Percentiles rank a stretch among this genome's conserved stretches.
phyloP scores from a whole-genome alignment of 2,329 filamentous ascomycete species.

The Pestalotiopsis sp. region DNA sequence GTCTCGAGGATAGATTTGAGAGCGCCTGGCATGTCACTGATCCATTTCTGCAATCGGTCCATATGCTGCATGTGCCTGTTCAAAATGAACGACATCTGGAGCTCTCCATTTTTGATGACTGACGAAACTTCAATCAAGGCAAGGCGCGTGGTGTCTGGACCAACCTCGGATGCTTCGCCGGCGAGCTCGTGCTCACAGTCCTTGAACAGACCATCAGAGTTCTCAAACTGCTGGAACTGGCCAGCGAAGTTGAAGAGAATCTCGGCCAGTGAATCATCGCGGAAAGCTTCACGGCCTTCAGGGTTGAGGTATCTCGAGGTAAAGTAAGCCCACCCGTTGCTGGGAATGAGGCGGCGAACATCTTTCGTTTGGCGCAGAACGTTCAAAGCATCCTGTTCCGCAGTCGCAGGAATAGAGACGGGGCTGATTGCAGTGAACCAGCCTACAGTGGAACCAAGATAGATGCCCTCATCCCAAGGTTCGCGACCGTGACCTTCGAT shows the following conservation, averaged over 20 bases:
- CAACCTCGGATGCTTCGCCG: conserved; percentile 9
- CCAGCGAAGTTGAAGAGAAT: conserved; percentile 20
- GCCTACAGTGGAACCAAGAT: conserved; percentile 16
- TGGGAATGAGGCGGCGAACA: conserved; percentile 30
- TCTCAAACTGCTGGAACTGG: conserved; percentile 18
- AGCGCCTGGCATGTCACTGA: neutral
- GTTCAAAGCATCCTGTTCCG: neutral
- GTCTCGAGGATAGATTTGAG: neutral
- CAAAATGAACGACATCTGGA: conserved; percentile 13
- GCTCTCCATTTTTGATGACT: conserved; percentile 11
- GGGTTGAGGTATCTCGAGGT: conserved; percentile 31
- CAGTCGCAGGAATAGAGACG: neutral
- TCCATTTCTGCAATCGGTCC: conserved; percentile 8
- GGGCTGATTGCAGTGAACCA: conserved; percentile 12
- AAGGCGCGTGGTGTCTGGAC: conserved; percentile 13
- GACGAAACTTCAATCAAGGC: conserved; percentile 12
- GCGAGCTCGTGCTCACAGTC: conserved; percentile 8
- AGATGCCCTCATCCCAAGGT: conserved; percentile 9
- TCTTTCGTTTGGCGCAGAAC: conserved; percentile 31
- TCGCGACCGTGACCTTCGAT: conserved; percentile 18
- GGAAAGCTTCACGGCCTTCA: conserved; percentile 30
- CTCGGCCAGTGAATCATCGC: conserved; percentile 39
- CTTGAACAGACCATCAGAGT: conserved; percentile 1
- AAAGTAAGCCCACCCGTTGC: conserved; percentile 40
- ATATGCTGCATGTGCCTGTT: conserved; percentile 12